Percentiles rank a stretch among this genome's conserved stretches.
Evolutionary conservation across 2,329 filamentous ascomycete genomes (phyloP).

Genomic region (Microdochium bolleyi): DNA sequence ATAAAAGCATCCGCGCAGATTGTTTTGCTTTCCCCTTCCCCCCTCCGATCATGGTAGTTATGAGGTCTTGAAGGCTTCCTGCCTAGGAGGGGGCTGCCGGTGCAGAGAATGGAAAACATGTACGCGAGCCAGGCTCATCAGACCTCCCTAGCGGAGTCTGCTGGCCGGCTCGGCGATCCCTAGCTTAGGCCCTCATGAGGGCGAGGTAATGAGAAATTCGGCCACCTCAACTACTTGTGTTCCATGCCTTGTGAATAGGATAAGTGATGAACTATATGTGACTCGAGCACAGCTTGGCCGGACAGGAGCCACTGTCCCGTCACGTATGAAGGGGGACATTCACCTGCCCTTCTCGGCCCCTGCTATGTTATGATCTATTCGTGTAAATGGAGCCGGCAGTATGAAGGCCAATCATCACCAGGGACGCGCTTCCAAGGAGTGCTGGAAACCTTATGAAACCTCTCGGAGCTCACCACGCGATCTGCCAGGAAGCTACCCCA

Average conservation of each 20-base stretch:
- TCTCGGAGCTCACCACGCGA: neutral
- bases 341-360: no score
- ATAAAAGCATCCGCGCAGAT: neutral
- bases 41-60: neutral
- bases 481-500: conserved; percentile 1
- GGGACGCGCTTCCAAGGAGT: no score
- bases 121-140: neutral
- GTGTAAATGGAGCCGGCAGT: no score
- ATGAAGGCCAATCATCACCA: no score
- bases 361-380: no score
- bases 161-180: conserved; percentile 2
- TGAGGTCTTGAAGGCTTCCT: neutral
- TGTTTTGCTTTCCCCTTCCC: neutral
- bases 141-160: neutral
- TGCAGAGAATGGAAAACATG: neutral
- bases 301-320: no score
- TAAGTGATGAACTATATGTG: no score
- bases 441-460: no score
- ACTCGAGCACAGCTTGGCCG: neutral
- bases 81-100: neutral
- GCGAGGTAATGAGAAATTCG: conserved; percentile 17
- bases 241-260: neutral
- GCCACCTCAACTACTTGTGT: conserved; percentile 11
- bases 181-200: conserved; percentile 13
- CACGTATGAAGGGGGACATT: no score